phyloP scores from a whole-genome alignment of 2,329 filamentous ascomycete genomes.

The Cytospora piceicola region DNA sequence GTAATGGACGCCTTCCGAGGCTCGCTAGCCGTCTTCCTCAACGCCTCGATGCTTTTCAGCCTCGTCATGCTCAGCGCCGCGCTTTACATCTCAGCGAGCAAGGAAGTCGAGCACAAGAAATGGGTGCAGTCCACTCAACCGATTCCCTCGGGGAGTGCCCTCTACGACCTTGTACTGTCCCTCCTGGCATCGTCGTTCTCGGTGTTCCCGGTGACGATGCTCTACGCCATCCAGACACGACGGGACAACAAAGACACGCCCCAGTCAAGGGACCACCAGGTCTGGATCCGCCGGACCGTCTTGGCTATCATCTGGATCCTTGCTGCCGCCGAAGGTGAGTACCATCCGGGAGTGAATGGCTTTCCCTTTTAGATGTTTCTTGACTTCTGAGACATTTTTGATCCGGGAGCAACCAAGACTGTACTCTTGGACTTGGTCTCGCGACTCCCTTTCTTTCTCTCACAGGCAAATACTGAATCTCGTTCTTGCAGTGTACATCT shows the following conservation, averaged over 20 bases:
- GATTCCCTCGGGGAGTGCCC: conserved; percentile 27
- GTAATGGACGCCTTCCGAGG: conserved; percentile 36
- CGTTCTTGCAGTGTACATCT: conserved; percentile 18
- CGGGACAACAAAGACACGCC: conserved; percentile 4
- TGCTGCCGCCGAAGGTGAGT: conserved; percentile 6
- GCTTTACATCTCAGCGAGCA: conserved; percentile 26
- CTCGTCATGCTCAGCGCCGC: conserved; percentile 32
- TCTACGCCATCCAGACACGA: conserved; percentile 27
- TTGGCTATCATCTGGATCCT: conserved; percentile 31
- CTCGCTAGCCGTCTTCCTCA: conserved; percentile 35
- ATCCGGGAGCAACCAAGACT: no score
- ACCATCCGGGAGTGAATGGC: no score
- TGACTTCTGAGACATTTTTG: no score
- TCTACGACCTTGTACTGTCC: conserved; percentile 33
- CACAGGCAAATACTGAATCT: no score
- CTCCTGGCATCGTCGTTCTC: conserved; percentile 27
- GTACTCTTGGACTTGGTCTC: no score
- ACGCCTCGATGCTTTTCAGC: conserved; percentile 28
- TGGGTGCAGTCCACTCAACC: not conserved
- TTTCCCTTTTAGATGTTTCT: no score
- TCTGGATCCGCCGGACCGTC: conserved; percentile 28
- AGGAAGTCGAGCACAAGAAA: not conserved
- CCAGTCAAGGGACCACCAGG: conserved; percentile 14
- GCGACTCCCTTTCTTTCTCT: no score
- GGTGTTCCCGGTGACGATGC: conserved; percentile 30